Evolutionary conservation across 2,329 filamentous ascomycete species (phyloP), one percentile per base, ranked within the genome.

Genomic region (Colletotrichum tropicicola): DNA sequence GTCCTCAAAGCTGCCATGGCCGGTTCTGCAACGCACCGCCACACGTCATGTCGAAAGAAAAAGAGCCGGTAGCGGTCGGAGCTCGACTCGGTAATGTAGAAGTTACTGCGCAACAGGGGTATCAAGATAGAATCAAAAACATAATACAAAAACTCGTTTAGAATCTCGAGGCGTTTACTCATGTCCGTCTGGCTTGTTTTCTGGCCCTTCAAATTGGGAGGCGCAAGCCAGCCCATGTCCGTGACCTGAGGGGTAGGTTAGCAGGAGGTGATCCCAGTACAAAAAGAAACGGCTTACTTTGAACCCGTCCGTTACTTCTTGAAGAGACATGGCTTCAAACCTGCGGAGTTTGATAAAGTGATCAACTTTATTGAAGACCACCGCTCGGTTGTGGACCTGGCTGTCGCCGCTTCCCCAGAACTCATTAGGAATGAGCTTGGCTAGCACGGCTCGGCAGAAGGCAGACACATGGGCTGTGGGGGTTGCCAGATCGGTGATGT

Each of bases 21-120:
- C 6, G 94, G 92, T 70, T 94, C 90, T 2, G 91, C 88, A 32
- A 98, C 77, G 41, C 85, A 85, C 53, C 87, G 88, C 96, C 96
- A 99, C 9, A 96, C 84, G 76, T 99, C 96, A 69, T 99, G 96
- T 4, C 95, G 91, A 74, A 98, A 98, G 78, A 93, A 99, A 76
- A 97, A 97, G 1, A 98, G 80, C 27, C 89, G 88, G 71, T 96
- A 93, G 15, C 91, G 89, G 73, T 97, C 89, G 1, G 84, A 83
- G 68, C 89, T 94, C 0, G 94, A 96, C 75, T 99, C 96, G 0
- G 96, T 99, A 37, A 98, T 92, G 73, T 98, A 95, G 72, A 99
- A 99, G 72, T 96, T 94, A 67, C 88, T 89, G 32, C 92, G 89
- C 49, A 98, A 86, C 7, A 99, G 83, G 9, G 96, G 95, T 70